Percentiles rank a stretch among this genome's conserved stretches.
These are phyloP conservation scores for Epichloe glyceriae DNA, from an alignment of 2,329 filamentous ascomycete genomes.

Conservation along the genomic window DNA sequence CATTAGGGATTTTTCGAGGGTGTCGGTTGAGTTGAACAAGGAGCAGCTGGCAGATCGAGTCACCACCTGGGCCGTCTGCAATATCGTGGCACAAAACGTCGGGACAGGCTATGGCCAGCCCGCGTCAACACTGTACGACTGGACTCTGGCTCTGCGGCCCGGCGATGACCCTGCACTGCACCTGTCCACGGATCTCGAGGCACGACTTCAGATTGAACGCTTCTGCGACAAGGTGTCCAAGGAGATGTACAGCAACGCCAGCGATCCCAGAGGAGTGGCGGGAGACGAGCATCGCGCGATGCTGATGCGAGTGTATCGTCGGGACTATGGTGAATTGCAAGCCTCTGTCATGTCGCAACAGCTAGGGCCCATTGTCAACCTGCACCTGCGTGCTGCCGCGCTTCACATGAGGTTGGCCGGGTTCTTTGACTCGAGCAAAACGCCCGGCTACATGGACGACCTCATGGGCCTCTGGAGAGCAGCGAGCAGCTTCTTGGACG, in stretches of 20 bases:
- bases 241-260: constrained; percentile 67
- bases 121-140: constrained; percentile 65
- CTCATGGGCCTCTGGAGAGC: constrained; percentile 65
- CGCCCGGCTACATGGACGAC: constrained; percentile 59
- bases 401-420: constrained; percentile 66
- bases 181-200: constrained; percentile 49
- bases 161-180: constrained; percentile 47
- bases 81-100: constrained; percentile 69
- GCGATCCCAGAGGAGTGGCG: constrained; percentile 55
- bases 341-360: constrained; percentile 45
- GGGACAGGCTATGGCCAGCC: constrained; percentile 78
- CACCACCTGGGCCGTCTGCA: constrained; percentile 73
- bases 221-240: constrained; percentile 69
- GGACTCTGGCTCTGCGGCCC: constrained; percentile 50
- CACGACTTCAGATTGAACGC: constrained; percentile 56
- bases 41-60: constrained; percentile 70
- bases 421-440: constrained; percentile 67
- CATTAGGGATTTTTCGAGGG: constrained; percentile 70
- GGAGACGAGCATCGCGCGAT: constrained; percentile 55
- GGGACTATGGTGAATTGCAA: constrained; percentile 51
- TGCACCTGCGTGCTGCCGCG: constrained; percentile 60
- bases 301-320: constrained; percentile 52
- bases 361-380: constrained; percentile 43
- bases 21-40: constrained; percentile 60
- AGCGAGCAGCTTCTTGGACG: constrained; percentile 55